A percentile compares a stretch with the other conserved stretches of the same genome.
These are phyloP conservation scores for Colletotrichum liaoningense DNA, from an alignment of 2,329 filamentous ascomycete genomes.

Conservation along the genomic window DNA sequence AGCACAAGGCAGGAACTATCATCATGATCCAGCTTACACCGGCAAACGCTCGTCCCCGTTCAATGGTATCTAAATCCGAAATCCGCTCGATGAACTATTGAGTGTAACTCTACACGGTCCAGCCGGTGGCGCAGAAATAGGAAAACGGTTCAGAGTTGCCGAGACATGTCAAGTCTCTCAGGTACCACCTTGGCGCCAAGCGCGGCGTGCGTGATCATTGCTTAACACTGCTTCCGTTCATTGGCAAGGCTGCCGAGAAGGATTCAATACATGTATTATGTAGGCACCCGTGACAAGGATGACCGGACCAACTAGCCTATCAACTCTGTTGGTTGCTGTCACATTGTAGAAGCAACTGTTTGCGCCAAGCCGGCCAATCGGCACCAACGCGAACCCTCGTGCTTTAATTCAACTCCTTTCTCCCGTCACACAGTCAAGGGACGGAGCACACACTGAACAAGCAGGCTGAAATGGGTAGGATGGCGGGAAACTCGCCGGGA, in stretches of 20 bases:
- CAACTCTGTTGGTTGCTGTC: background rate
- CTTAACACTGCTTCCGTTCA: conserved; percentile 22
- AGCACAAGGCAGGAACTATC: background rate
- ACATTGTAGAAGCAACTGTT: background rate
- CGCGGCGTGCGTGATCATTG: background rate
- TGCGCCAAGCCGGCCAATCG: background rate
- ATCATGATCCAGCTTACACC: background rate
- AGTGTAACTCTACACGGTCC: background rate
- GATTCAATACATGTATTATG: background rate
- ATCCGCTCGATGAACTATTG: background rate
- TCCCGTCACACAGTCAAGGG: background rate
- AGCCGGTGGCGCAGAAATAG: background rate
- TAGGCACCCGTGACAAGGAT: background rate
- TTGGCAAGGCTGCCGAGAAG: conserved; percentile 20
- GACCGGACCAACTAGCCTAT: background rate
- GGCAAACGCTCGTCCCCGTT: background rate
- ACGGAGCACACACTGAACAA: background rate
- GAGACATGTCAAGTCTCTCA: background rate
- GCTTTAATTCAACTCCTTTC: background rate
- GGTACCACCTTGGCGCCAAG: background rate
- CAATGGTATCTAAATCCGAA: background rate
- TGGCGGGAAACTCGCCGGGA: background rate
- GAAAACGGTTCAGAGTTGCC: background rate
- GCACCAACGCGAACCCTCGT: background rate
- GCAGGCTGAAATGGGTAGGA: background rate